These are phyloP conservation scores for Peronospora farinosa DNA, from an alignment of 352 stramenopile genomes.

Conservation along the genomic window DNA sequence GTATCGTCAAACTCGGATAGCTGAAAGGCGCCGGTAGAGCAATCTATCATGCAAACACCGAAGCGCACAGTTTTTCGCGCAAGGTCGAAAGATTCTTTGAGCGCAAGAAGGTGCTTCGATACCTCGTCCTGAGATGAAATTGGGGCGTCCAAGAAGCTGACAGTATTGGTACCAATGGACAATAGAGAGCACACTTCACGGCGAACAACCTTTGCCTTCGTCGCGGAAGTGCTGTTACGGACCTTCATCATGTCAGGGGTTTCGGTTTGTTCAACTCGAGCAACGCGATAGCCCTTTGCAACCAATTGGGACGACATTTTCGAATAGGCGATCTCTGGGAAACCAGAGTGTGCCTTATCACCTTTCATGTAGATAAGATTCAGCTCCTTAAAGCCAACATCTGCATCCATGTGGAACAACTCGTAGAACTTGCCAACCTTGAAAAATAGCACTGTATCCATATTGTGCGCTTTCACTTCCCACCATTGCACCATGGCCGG, in stretches of 20 bases:
- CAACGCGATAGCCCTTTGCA: slow-evolving; percentile 94
- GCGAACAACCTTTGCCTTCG: slow-evolving; percentile 85
- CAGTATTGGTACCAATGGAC: slow-evolving; percentile 93
- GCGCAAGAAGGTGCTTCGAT: slow-evolving; percentile 51
- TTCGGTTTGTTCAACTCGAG: slow-evolving; percentile 98
- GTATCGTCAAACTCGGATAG: slow-evolving; percentile 97
- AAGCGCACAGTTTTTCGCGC: slow-evolving; percentile 60
- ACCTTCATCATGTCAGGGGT: slow-evolving; percentile 95
- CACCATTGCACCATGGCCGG: slow-evolving; percentile 98
- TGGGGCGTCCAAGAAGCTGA: slow-evolving; percentile 90
- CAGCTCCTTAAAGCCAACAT: slow-evolving; percentile 94
- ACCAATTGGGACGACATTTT: slow-evolving; percentile 94
- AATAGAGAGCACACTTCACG: slow-evolving; percentile 95
- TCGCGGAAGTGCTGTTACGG: slow-evolving; percentile 75
- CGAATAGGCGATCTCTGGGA: slow-evolving; percentile 97
- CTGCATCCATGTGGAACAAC: slow-evolving; percentile 96
- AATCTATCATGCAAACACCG: slow-evolving; percentile 94
- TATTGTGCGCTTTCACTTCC: slow-evolving; percentile 95
- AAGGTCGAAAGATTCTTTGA: slow-evolving; percentile 71
- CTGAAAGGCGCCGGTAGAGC: slow-evolving; percentile 88
- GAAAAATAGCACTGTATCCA: slow-evolving; percentile 98
- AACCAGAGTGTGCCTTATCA: slow-evolving; percentile 94
- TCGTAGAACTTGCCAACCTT: slow-evolving; percentile 98
- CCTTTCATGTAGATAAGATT: slow-evolving; percentile 99
- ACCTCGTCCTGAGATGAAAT: slow-evolving; percentile 48